Evolutionary conservation across 805 yeast species (phyloP).

Genomic region (Teunomyces stri): DNA sequence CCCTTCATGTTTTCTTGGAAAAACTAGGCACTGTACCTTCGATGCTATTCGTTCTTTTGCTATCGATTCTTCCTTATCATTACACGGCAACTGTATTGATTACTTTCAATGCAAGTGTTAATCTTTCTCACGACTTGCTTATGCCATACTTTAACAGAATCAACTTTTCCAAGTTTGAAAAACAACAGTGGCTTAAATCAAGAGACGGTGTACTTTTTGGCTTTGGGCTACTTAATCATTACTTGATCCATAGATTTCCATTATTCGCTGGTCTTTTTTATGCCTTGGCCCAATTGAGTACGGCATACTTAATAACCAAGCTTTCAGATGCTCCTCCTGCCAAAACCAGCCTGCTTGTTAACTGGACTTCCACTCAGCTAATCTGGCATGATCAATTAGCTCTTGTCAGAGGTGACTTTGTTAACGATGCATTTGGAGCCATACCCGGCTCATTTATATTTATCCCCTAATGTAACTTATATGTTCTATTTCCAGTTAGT

Average conservation of each 20-base stretch:
- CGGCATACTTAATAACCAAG: slow-evolving; percentile 54
- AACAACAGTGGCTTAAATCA: slow-evolving; percentile 48
- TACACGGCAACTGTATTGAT: slow-evolving; percentile 37
- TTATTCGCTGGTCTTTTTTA: slow-evolving; percentile 47
- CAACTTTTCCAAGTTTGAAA: slow-evolving; percentile 42
- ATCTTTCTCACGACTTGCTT: slow-evolving; percentile 45
- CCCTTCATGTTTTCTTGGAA: slow-evolving; percentile 44
- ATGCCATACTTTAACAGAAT: slow-evolving; percentile 50
- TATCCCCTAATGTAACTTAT: slow-evolving; percentile 10
- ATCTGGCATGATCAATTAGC: slow-evolving; percentile 27
- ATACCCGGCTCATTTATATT: slow-evolving; percentile 21
- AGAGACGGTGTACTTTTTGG: slow-evolving; percentile 58
- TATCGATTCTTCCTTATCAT: slow-evolving; percentile 34
- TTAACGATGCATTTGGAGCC: slow-evolving; percentile 23
- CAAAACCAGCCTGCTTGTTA: slow-evolving; percentile 19
- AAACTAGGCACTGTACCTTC: slow-evolving; percentile 49
- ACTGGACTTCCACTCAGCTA: slow-evolving; percentile 32
- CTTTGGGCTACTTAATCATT: slow-evolving; percentile 49
- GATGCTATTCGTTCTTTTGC: slow-evolving; percentile 29
- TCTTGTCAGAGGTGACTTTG: slow-evolving; percentile 21
- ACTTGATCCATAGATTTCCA: slow-evolving; percentile 40
- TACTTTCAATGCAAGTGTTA: slow-evolving; percentile 46
- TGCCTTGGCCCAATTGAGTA: slow-evolving; percentile 52
- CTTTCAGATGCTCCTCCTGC: slow-evolving; percentile 46
- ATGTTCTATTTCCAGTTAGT: slow-evolving; percentile 36